Evolutionary conservation across 2,329 filamentous ascomycete species (phyloP), one percentile per base, ranked within the genome.

Genomic region (Fusarium equiseti): DNA sequence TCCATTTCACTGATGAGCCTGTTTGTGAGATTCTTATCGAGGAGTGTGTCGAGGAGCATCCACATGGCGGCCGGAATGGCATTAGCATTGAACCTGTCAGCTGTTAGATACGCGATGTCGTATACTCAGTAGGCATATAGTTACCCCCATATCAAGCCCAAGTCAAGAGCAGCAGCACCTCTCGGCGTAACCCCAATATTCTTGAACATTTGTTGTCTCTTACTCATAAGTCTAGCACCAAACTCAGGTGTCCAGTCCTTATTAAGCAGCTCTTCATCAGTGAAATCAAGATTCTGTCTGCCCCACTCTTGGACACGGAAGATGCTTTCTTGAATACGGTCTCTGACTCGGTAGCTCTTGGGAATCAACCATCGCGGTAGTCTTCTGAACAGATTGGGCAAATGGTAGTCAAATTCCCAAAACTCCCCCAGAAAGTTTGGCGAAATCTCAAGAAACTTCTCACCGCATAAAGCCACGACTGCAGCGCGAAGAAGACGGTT

Each of bases 181-280:
- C 31, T 56, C 10, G 43, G 71, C 8, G 49, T 61, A 22, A 75
- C 29, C 0, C 70, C 72, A 22, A 58, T 51, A 6, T 40, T 68
- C 13, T 26, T 11, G 0, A 71, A 73, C 61, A 75, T 68, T 18
- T 45, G 50, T 2, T 73, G 75, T 20, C 77, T 63, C 5, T 69
- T 55, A 12, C 72, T 70, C 70, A 80, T 74, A 6, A 79, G 35
- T 15, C 63, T 78, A 1, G 72, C 59, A 2, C 73, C 75, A 43
- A 67, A 77, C 45, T 72, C 60, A 0, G 66, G 31, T 1, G 73
- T 76, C 75, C 75, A 76, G 1, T 75, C 66, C 1, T 55, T 59
- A 6, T 57, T 63, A 8, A 74, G 40, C 0, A 64, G 13, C 0
- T 62, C 40, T 13, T 67, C 38, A 4, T 69, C 54, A 0, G 6